Evolutionary conservation across 805 yeast genomes (phyloP).

Genomic region (Yamadazyma paraphyllophila): DNA sequence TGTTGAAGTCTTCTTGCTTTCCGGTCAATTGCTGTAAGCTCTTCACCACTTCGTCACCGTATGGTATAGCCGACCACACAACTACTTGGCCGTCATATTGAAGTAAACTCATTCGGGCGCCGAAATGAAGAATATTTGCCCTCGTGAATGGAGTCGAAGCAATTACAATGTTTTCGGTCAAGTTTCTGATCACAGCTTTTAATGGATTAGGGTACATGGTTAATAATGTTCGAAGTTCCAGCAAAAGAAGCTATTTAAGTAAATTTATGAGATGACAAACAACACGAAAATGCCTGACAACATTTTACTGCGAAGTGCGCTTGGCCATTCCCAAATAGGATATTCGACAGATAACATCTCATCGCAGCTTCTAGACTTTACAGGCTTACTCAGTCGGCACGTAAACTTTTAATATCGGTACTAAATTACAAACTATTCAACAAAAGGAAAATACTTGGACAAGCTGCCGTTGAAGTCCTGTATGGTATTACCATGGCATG

Average conservation of each 20-base stretch:
- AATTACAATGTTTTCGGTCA: conserved; percentile 34
- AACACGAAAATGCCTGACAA: no score
- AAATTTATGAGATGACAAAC: not conserved
- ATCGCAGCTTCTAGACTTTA: not conserved
- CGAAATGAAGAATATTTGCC: conserved; percentile 31
- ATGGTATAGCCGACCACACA: conserved; percentile 62
- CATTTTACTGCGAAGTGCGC: not conserved
- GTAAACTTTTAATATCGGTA: not conserved
- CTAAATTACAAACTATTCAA: not conserved
- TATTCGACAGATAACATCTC: not conserved
- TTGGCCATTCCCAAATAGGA: not conserved
- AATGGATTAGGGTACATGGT: conserved; percentile 34
- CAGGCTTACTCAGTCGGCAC: not conserved
- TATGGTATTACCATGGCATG: conserved; percentile 60
- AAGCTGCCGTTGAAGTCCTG: conserved; percentile 34
- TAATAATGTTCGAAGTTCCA: not conserved
- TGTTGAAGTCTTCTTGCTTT: conserved; percentile 32
- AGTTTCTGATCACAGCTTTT: conserved; percentile 27
- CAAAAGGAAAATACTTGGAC: conserved; percentile 13
- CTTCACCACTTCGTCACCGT: conserved; percentile 43
- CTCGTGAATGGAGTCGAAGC: conserved; percentile 36
- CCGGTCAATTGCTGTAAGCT: conserved; percentile 35
- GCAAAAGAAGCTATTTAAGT: not conserved
- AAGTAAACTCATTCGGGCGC: conserved; percentile 43
- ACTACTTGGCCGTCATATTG: conserved; percentile 30